A percentile compares a stretch with the other conserved stretches of the same genome.
Evolutionary conservation across 2,329 filamentous ascomycete genomes (phyloP).

Genomic region (Pseudocercospora fijiensis): DNA sequence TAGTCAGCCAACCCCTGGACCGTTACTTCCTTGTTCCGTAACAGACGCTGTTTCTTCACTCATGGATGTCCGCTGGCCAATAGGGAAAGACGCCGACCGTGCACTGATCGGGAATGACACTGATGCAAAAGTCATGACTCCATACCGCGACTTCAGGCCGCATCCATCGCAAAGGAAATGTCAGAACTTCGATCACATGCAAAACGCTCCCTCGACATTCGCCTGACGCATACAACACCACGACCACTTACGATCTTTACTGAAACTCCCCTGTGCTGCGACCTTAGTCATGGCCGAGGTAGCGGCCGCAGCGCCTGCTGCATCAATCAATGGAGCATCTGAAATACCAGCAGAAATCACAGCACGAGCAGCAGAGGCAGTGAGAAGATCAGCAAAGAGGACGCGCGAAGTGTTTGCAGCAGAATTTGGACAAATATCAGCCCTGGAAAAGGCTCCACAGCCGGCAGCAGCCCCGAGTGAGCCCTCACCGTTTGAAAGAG

Average conservation of each 20-base stretch:
- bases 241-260: not conserved
- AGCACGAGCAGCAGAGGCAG: constrained; percentile 33
- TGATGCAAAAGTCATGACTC: not conserved
- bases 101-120: not conserved
- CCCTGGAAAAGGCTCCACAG: constrained; percentile 44
- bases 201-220: not conserved
- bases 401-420: constrained; percentile 56
- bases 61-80: not conserved
- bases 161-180: not conserved
- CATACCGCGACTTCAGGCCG: not conserved
- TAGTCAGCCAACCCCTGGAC: too few species aligned
- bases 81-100: not conserved
- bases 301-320: constrained; percentile 2
- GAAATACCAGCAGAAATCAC: constrained; percentile 26
- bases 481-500: constrained; percentile 45
- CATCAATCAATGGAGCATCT: constrained; percentile 8
- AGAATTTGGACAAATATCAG: constrained; percentile 49
- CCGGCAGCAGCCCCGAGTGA: constrained; percentile 47
- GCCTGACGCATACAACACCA: not conserved
- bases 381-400: constrained; percentile 53
- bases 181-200: not conserved
- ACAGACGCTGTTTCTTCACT: not conserved
- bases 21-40: too few species aligned
- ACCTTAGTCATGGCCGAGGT: constrained; percentile 22
- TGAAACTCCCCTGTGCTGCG: not conserved